phyloP scores from a whole-genome alignment of 192 early-diverging fungal genomes.

The Mortierella hygrophila region DNA sequence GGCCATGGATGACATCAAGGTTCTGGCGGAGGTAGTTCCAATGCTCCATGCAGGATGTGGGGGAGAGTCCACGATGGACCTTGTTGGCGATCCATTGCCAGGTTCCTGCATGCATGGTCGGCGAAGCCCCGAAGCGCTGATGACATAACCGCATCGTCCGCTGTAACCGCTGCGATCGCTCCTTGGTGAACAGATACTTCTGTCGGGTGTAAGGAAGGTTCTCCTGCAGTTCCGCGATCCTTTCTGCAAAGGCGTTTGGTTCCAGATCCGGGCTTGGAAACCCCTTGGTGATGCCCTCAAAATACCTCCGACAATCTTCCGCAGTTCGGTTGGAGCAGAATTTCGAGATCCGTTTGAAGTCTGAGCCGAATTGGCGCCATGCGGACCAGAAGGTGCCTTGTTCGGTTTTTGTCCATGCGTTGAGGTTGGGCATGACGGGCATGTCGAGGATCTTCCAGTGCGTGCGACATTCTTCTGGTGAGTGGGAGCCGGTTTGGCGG shows the following conservation, averaged over 20 bases:
- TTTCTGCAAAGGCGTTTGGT: neutral
- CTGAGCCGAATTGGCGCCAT: slow-evolving; percentile 30
- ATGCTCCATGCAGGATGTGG: slow-evolving; percentile 22
- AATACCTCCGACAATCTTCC: slow-evolving; percentile 24
- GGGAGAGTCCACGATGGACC: slow-evolving; percentile 20
- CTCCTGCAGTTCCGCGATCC: slow-evolving; percentile 3
- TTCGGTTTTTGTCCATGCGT: slow-evolving; percentile 18
- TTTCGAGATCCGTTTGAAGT: slow-evolving; percentile 28
- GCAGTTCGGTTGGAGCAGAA: slow-evolving; percentile 17
- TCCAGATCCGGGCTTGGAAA: slow-evolving; percentile 19
- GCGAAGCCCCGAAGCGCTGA: neutral
- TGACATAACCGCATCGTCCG: slow-evolving; percentile 5
- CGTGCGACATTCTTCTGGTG: slow-evolving; percentile 22
- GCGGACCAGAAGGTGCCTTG: slow-evolving; percentile 27
- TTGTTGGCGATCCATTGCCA: slow-evolving; percentile 31
- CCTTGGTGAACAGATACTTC: slow-evolving; percentile 33
- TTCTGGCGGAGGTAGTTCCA: slow-evolving; percentile 31
- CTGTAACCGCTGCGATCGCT: slow-evolving; percentile 24
- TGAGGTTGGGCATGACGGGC: slow-evolving; percentile 7
- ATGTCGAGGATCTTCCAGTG: slow-evolving; percentile 49
- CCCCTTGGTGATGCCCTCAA: slow-evolving; percentile 15
- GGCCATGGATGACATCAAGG: slow-evolving; percentile 28
- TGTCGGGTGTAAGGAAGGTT: slow-evolving; percentile 9
- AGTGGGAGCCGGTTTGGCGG: slow-evolving; percentile 6
- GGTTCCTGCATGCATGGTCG: neutral